These are phyloP conservation scores for Penicillium nucicola DNA, from an alignment of 495 filamentous ascomycete genomes.

Conservation along the genomic window DNA sequence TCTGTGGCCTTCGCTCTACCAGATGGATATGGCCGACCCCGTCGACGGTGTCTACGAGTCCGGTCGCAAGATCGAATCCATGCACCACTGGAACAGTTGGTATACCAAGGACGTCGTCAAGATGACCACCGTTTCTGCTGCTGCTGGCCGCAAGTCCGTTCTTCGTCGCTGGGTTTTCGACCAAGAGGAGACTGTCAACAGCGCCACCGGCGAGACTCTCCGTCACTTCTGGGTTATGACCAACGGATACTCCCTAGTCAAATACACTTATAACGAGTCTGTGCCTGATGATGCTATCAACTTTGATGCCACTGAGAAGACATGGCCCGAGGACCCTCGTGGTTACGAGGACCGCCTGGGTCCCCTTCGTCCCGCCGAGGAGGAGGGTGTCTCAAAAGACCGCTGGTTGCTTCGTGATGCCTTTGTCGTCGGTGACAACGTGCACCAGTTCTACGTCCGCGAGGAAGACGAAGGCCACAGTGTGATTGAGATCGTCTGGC, in stretches of 20 bases:
- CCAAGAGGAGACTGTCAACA: conserved; percentile 45
- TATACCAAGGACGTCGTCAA: conserved; percentile 52
- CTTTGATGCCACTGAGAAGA: conserved; percentile 57
- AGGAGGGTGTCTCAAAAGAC: conserved; percentile 43
- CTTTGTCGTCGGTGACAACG: conserved; percentile 42
- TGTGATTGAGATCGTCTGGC: conserved; percentile 50
- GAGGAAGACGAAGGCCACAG: conserved; percentile 47
- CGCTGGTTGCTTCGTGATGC: conserved; percentile 44
- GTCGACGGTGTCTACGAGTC: conserved; percentile 62
- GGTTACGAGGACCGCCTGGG: conserved; percentile 53
- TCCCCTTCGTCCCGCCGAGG: conserved; percentile 44
- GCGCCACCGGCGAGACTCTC: conserved; percentile 32
- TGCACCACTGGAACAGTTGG: conserved; percentile 66
- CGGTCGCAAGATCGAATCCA: conserved; percentile 51
- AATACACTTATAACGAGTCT: conserved; percentile 48
- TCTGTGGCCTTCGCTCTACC: conserved; percentile 55
- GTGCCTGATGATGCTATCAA: conserved; percentile 46
- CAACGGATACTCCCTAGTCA: conserved; percentile 61
- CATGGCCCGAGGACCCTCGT: conserved; percentile 52
- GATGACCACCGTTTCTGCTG: conserved; percentile 53
- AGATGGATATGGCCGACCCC: conserved; percentile 61
- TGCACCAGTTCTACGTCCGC: conserved; percentile 47
- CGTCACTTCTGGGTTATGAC: conserved; percentile 54
- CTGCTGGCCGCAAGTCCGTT: conserved; percentile 59
- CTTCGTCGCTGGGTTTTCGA: conserved; percentile 61